These are phyloP conservation scores for Fusarium brachygibbosum DNA, from an alignment of 2,329 filamentous ascomycete species.

Conservation along the genomic window DNA sequence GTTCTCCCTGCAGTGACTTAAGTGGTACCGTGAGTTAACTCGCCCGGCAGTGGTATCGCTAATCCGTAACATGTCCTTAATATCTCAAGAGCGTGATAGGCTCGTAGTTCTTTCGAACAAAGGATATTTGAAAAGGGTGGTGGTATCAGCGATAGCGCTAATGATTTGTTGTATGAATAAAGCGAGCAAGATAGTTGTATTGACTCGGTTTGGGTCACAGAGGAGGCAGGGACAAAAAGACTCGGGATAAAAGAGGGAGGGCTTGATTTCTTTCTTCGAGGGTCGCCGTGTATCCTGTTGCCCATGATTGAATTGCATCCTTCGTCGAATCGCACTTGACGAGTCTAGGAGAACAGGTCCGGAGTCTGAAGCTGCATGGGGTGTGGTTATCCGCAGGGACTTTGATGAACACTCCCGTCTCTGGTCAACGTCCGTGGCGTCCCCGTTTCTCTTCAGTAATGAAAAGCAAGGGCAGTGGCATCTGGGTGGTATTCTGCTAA, in stretches of 20 bases:
- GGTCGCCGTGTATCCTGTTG: neutral
- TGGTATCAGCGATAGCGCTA: slow-evolving; percentile 6
- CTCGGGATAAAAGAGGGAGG: neutral
- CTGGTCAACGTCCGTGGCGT: slow-evolving; percentile 19
- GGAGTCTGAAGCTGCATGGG: slow-evolving; percentile 9
- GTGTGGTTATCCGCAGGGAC: slow-evolving; percentile 10
- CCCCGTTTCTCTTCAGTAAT: slow-evolving; percentile 14
- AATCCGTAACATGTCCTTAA: slow-evolving; percentile 10
- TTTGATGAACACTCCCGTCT: slow-evolving; percentile 10
- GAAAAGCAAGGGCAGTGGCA: slow-evolving; percentile 26
- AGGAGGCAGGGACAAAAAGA: slow-evolving; percentile 11
- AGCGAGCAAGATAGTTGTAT: neutral
- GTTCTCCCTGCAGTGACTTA: slow-evolving; percentile 42
- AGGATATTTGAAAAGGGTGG: slow-evolving; percentile 1
- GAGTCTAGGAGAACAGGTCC: neutral
- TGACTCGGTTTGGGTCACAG: slow-evolving; percentile 9
- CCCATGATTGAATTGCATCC: neutral
- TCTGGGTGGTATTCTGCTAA: slow-evolving; percentile 13
- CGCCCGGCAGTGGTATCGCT: neutral
- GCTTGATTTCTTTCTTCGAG: neutral
- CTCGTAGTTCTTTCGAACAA: neutral
- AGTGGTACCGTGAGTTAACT: slow-evolving; percentile 12
- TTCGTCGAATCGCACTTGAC: neutral
- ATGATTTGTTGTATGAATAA: slow-evolving; percentile 12
- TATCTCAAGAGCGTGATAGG: slow-evolving; percentile 9